These are phyloP conservation scores for Rhizopus arrhizus DNA, from an alignment of 371 early-diverging fungal genomes.

Conservation along the genomic window DNA sequence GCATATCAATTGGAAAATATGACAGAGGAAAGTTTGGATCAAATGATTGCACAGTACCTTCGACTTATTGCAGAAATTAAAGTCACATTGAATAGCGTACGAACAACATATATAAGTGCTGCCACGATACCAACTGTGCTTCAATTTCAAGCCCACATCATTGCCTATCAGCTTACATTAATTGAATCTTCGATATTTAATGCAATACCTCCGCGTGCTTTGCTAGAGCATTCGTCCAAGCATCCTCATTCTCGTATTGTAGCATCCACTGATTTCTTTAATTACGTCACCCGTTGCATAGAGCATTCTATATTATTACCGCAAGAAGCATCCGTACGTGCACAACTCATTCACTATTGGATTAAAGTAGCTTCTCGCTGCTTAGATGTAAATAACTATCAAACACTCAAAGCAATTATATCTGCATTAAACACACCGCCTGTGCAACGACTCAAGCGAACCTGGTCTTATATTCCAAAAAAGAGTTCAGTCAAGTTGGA, in stretches of 20 bases:
- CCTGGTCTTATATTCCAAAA: constrained; percentile 78
- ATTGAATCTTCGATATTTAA: constrained; percentile 74
- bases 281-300: constrained; percentile 75
- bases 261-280: constrained; percentile 82
- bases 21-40: constrained; percentile 48
- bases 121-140: constrained; percentile 66
- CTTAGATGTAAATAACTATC: constrained; percentile 70
- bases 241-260: constrained; percentile 70
- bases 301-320: constrained; percentile 73
- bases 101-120: constrained; percentile 60
- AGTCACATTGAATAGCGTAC: constrained; percentile 58
- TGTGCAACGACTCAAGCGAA: constrained; percentile 71
- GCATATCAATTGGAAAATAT: constrained; percentile 8
- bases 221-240: constrained; percentile 70
- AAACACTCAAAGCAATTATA: constrained; percentile 75
- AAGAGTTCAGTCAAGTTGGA: constrained; percentile 66
- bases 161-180: constrained; percentile 75
- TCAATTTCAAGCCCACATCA: constrained; percentile 66
- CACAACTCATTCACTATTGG: constrained; percentile 73
- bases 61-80: constrained; percentile 48
- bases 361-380: constrained; percentile 71
- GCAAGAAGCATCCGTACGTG: constrained; percentile 63
- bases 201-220: constrained; percentile 65
- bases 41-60: constrained; percentile 49
- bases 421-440: constrained; percentile 77